These are phyloP conservation scores for Terana coerulea DNA, from an alignment of 768 basidiomycete genomes.

Conservation along the genomic window DNA sequence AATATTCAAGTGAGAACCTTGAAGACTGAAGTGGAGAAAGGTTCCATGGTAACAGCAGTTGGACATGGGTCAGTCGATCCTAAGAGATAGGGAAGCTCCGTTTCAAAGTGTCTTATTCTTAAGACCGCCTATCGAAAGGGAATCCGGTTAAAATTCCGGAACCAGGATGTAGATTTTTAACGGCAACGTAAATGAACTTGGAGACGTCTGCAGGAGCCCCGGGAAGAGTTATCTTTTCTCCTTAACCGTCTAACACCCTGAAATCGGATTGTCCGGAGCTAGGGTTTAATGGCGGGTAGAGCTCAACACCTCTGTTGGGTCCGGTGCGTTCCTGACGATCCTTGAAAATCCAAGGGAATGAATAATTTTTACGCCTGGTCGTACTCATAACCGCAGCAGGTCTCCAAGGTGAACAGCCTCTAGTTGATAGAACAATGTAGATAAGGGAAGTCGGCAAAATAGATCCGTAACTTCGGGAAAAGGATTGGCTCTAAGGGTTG, in stretches of 20 bases:
- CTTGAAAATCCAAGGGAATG: conserved; percentile 80
- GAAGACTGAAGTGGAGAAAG: conserved; percentile 88
- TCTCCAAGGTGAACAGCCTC: conserved; percentile 81
- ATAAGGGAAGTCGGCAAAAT: conserved; percentile 81
- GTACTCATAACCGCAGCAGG: conserved; percentile 79
- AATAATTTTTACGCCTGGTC: conserved; percentile 67
- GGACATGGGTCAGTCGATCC: conserved; percentile 85
- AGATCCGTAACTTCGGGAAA: conserved; percentile 79
- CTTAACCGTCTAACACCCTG: conserved; percentile 70
- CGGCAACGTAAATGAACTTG: conserved; percentile 67
- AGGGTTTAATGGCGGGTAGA: conserved; percentile 71
- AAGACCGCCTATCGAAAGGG: conserved; percentile 70
- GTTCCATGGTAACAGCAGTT: conserved; percentile 86
- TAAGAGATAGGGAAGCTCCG: conserved; percentile 75
- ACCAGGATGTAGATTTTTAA: conserved; percentile 68
- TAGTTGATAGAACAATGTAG: conserved; percentile 79
- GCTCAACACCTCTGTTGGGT: conserved; percentile 67
- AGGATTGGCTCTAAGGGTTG: conserved; percentile 78
- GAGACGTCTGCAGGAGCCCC: conserved; percentile 61
- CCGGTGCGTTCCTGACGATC: conserved; percentile 71
- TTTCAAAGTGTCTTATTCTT: conserved; percentile 65
- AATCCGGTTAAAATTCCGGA: conserved; percentile 77
- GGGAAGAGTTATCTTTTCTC: conserved; percentile 80
- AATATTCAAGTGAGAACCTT: conserved; percentile 85
- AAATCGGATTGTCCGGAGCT: conserved; percentile 73